Percentiles rank a stretch among this genome's conserved stretches.
Evolutionary conservation across 2,329 filamentous ascomycete species (phyloP).

Genomic region (Bipolaris victoriae): DNA sequence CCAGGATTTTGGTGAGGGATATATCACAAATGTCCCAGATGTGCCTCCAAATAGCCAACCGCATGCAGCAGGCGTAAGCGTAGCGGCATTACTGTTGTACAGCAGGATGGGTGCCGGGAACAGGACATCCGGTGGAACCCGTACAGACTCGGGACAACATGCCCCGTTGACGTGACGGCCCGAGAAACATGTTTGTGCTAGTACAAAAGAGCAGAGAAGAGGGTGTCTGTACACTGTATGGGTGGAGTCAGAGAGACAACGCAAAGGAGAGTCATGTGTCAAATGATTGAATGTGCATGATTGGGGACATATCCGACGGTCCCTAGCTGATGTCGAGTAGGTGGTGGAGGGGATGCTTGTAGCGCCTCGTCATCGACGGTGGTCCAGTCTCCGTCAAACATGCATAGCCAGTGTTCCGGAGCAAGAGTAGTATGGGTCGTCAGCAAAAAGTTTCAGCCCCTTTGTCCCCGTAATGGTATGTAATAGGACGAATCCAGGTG

Average conservation of each 20-base stretch:
- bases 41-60: not conserved
- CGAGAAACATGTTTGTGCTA: not conserved
- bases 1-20: not conserved
- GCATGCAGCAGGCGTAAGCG: too few relatives aligned
- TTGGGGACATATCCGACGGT: not conserved
- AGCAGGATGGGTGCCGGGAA: not conserved
- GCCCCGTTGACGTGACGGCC: not conserved
- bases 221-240: not conserved
- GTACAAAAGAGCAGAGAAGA: not conserved
- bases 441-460: not conserved
- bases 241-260: not conserved
- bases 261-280: not conserved
- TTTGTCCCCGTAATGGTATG: not conserved
- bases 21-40: not conserved
- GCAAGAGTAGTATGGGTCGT: not conserved
- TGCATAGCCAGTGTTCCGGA: not conserved
- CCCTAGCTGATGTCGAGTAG: not conserved
- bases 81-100: not conserved
- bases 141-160: not conserved
- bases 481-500: not conserved
- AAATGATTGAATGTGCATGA: not conserved
- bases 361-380: too few relatives aligned
- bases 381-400: not conserved
- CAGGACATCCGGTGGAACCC: not conserved
- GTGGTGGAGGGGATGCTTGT: not conserved